Conservation (phyloP, 78 protist genomes). For the Trichosphaerium sp. region DNA sequence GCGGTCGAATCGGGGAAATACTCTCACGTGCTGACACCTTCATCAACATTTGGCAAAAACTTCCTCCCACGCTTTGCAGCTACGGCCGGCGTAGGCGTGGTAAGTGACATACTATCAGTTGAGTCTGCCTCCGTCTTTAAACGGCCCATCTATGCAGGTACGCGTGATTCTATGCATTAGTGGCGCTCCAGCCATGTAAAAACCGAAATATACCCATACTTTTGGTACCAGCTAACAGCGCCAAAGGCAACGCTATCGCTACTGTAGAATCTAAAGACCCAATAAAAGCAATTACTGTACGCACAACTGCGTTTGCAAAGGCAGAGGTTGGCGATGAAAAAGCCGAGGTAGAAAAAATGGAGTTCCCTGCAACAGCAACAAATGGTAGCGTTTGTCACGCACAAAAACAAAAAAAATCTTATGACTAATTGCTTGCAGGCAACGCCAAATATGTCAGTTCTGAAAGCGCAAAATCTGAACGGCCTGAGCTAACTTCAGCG, state of each 20-base stretch:
- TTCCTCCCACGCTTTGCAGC: constrained; percentile 87
- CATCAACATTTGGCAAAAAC: constrained; percentile 69
- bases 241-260: constrained; percentile 82
- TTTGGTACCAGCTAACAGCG: neutral
- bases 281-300: constrained; percentile 74
- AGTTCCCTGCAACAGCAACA: neutral
- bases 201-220: no score
- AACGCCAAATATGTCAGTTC: neutral
- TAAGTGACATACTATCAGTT: constrained; percentile 68
- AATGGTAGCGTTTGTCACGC: constrained; percentile 16
- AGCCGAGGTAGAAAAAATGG: constrained; percentile 14
- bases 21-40: constrained; percentile 70
- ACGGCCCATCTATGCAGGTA: constrained; percentile 93
- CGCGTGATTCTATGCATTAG: neutral
- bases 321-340: constrained; percentile 60
- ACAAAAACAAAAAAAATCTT: neutral
- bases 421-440: neutral
- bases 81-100: constrained; percentile 57
- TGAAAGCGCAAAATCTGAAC: constrained; percentile 60
- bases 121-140: constrained; percentile 64
- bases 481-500: constrained; percentile 89
- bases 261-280: constrained; percentile 74
- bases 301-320: constrained; percentile 87
- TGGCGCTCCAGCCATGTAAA: no score
- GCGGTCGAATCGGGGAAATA: constrained; percentile 12